Conservation (phyloP, 441 rosid species). For the Corymbia citriodora region DNA sequence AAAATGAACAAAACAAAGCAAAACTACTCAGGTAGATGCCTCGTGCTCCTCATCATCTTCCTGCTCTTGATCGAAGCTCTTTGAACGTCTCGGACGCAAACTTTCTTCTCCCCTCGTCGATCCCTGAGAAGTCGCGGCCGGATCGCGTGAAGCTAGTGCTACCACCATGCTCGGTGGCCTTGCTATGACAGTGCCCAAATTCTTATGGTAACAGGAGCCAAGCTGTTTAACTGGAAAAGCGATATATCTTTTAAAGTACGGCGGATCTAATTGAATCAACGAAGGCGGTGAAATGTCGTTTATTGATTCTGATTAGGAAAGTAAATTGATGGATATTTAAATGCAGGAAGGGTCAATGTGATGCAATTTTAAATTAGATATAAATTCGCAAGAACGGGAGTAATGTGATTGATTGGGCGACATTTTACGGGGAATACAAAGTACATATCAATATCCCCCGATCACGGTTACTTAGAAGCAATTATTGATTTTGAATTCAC, state of each 20-base stretch:
- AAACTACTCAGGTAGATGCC: too few relatives aligned
- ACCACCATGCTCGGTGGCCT: too few relatives aligned
- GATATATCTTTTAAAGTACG: neutral
- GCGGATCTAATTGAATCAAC: neutral
- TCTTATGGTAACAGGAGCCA: neutral
- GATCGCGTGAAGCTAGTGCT: too few relatives aligned
- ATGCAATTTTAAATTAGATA: neutral
- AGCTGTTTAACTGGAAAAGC: neutral
- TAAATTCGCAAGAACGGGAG: neutral
- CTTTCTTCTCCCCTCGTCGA: too few relatives aligned
- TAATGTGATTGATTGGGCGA: neutral
- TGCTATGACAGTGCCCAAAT: too few relatives aligned
- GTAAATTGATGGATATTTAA: neutral
- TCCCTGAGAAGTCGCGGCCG: too few relatives aligned
- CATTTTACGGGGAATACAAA: neutral
- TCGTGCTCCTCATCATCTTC: too few relatives aligned
- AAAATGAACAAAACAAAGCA: too few relatives aligned
- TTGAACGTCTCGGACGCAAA: too few relatives aligned
- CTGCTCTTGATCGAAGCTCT: too few relatives aligned
- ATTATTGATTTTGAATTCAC: neutral
- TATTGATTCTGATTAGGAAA: neutral
- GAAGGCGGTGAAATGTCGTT: neutral
- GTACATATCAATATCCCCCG: neutral
- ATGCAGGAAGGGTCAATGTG: neutral
- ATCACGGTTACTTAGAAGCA: neutral